Evolutionary conservation across 1,284 basidiomycete genomes (phyloP).

Genomic region (Ustilago crameri): DNA sequence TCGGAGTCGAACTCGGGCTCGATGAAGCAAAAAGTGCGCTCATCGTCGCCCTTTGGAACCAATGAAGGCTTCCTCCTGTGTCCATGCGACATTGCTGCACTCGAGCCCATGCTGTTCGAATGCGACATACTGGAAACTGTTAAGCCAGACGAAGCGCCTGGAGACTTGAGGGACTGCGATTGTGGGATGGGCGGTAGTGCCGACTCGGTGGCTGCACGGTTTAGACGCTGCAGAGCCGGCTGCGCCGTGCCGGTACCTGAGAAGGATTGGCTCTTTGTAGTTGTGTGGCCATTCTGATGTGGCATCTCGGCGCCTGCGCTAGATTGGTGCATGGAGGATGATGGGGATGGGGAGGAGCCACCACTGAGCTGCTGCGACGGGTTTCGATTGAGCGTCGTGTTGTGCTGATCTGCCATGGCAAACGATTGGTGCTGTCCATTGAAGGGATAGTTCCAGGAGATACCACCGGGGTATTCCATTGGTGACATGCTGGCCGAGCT

Average conservation of each 20-base stretch:
- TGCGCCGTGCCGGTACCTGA: conserved; percentile 7
- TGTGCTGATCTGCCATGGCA: conserved; percentile 24
- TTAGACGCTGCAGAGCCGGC: conserved; percentile 24
- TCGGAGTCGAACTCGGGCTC: conserved; percentile 22
- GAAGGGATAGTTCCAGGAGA: conserved; percentile 33
- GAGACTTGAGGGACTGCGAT: conserved; percentile 7
- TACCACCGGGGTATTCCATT: conserved; percentile 13
- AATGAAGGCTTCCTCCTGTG: conserved; percentile 29
- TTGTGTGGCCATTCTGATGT: neutral
- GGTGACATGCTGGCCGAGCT: conserved; percentile 40
- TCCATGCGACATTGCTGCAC: neutral
- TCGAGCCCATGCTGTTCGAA: conserved; percentile 15
- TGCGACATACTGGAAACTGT: conserved; percentile 4
- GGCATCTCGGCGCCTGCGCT: neutral
- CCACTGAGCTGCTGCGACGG: conserved; percentile 21
- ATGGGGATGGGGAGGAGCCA: conserved; percentile 5
- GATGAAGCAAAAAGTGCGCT: conserved; percentile 41
- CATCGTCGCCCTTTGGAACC: conserved; percentile 33
- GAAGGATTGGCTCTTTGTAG: conserved; percentile 32
- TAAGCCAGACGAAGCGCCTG: neutral
- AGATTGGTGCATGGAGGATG: conserved; percentile 7
- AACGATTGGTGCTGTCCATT: conserved; percentile 31
- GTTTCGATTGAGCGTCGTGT: conserved; percentile 7
- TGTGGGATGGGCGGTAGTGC: conserved; percentile 11
- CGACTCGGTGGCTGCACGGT: conserved; percentile 30